phyloP scores from a whole-genome alignment of 2,329 filamentous ascomycete species.

The Uncinocarpus reesii region DNA sequence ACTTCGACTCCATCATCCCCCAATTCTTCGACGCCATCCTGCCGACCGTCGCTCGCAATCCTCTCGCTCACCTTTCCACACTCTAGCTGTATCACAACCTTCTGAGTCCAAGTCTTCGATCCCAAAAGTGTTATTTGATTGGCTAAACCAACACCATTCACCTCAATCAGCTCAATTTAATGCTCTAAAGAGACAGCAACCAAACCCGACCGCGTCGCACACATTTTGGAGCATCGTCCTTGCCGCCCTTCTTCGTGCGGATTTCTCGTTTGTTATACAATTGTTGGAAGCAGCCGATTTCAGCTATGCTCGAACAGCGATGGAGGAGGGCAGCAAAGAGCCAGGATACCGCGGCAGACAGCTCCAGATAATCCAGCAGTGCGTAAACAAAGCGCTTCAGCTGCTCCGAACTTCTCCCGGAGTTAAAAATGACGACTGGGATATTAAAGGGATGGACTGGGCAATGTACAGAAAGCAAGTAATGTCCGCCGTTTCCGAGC shows the following conservation, averaged over 20 bases:
- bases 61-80: slow-evolving; percentile 21
- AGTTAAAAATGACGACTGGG: slow-evolving; percentile 57
- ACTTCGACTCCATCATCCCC: slow-evolving; percentile 66
- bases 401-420: slow-evolving; percentile 66
- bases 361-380: slow-evolving; percentile 66
- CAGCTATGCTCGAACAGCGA: slow-evolving; percentile 57
- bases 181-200: slow-evolving; percentile 52
- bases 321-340: slow-evolving; percentile 53
- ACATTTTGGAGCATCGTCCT: slow-evolving; percentile 83
- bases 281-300: slow-evolving; percentile 68
- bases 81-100: slow-evolving; percentile 24
- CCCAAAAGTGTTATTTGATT: slow-evolving; percentile 70
- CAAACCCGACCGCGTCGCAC: slow-evolving; percentile 64
- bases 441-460: slow-evolving; percentile 74
- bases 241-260: slow-evolving; percentile 62
- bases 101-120: slow-evolving; percentile 40
- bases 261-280: slow-evolving; percentile 54
- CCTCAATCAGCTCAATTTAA: slow-evolving; percentile 58
- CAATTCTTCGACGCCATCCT: slow-evolving; percentile 26
- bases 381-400: slow-evolving; percentile 56
- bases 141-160: slow-evolving; percentile 68
- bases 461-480: slow-evolving; percentile 68
- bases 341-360: slow-evolving; percentile 63
- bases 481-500: slow-evolving; percentile 55
- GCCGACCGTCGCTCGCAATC: slow-evolving; percentile 20